Base-by-base conservation (phyloP, 2,329 filamentous ascomycete genomes). In the Aquanectria penicillioides region DNA sequence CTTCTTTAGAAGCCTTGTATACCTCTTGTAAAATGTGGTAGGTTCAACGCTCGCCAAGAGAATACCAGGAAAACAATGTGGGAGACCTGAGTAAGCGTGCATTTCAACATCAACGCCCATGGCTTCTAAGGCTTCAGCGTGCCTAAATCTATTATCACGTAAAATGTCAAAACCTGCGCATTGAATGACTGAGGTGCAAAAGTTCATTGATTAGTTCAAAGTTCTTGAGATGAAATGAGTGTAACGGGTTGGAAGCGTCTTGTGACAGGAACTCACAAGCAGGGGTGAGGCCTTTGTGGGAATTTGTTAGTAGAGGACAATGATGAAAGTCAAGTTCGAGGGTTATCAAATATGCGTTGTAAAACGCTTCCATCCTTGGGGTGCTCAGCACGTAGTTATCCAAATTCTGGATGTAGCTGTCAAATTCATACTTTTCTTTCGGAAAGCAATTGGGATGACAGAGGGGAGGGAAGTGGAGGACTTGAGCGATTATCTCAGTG, bases 391-490 rank as follows among this genome's bases (percentile, higher is more conserved):
- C 52, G 2, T 23, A 13, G 1, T 49, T 52, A 3, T 68, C 38
- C 1, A n/a, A 1, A 10, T 70, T 70, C 4, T 70, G 68, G 1
- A 67, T 20, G 13, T 57, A 67, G 11, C 68, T 70, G 0, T 62
- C 66, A 36, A 62, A 64, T n/a, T 70, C 68, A 8, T 68, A 64
- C 17, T 62, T 68, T 2, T 68, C 54, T 3, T 1, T 47, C 0
- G 66, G 68, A 18, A 69, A 70, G 40, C 64, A 55, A 6, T 66
- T 69, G 7, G 66, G 68, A 12, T 70, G 68, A n/a, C 68, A 70
- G 5, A 44, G 23, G 5, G 38, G 6, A 6, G 62, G 63, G 18
- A 70, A 69, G 18, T 67, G 57, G 0, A 70, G 18, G 0, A 66
- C 63, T 22, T 70, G 68, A 0, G 68, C 68, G 1, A 65, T 20